These are phyloP conservation scores for Diaporthe sp. DNA, from an alignment of 2,329 filamentous ascomycete species.

Conservation along the genomic window DNA sequence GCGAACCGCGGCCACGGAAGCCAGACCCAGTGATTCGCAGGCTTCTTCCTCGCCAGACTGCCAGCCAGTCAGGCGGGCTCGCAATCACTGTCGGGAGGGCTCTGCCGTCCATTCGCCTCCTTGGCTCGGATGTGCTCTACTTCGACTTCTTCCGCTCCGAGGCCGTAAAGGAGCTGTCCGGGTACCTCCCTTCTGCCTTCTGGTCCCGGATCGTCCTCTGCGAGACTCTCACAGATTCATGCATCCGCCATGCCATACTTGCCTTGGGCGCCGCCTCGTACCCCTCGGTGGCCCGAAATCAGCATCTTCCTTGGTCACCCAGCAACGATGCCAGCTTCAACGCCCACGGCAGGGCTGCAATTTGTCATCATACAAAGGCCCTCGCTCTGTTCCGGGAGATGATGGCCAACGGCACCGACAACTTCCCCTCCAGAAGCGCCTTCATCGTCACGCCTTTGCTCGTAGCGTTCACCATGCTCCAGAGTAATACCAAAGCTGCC, in stretches of 20 bases:
- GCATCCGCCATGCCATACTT: slow-evolving; percentile 44
- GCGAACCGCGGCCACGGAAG: background rate
- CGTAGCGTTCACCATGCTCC: slow-evolving; percentile 25
- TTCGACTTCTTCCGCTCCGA: slow-evolving; percentile 45
- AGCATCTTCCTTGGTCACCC: background rate
- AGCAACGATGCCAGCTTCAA: background rate
- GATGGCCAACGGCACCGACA: background rate
- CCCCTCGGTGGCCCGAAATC: background rate
- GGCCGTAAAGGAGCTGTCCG: slow-evolving; percentile 43
- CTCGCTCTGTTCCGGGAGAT: slow-evolving; percentile 12
- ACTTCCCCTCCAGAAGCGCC: background rate
- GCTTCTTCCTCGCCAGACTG: slow-evolving; percentile 2
- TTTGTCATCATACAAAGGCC: slow-evolving; percentile 8
- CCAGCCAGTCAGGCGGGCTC: background rate
- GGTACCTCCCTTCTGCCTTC: slow-evolving; percentile 44
- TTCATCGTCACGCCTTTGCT: slow-evolving; percentile 17
- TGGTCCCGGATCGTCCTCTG: slow-evolving; percentile 45
- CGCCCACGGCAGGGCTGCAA: background rate
- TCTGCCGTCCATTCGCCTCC: slow-evolving; percentile 18
- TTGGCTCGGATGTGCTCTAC: slow-evolving; percentile 40
- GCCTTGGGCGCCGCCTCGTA: slow-evolving; percentile 44
- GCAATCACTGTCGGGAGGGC: slow-evolving; percentile 1
- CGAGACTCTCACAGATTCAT: slow-evolving; percentile 42
- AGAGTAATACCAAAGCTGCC: slow-evolving; percentile 3
- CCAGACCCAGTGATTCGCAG: background rate